These are phyloP conservation scores for Trichoderma arundinaceum DNA, from an alignment of 2,329 filamentous ascomycete genomes.

Conservation along the genomic window DNA sequence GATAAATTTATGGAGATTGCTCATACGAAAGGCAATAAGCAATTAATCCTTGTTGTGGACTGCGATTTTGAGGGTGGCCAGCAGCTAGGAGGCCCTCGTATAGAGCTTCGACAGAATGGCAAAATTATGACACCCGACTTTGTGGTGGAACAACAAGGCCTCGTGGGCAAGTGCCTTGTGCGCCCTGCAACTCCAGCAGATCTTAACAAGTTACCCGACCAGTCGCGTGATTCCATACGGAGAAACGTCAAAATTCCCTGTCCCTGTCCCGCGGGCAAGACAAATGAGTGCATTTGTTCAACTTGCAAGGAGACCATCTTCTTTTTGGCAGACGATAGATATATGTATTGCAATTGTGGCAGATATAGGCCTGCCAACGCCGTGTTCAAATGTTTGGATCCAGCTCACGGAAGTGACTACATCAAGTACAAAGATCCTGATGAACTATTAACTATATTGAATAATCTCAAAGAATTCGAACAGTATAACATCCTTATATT, in stretches of 20 bases:
- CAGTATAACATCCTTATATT: conserved; percentile 53
- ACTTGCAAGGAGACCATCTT: background rate
- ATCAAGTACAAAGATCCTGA: background rate
- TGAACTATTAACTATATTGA: background rate
- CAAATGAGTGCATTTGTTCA: background rate
- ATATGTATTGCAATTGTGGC: background rate
- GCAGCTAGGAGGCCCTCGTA: background rate
- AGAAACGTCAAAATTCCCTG: background rate
- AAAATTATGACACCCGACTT: background rate
- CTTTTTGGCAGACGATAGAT: background rate
- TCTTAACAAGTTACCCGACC: background rate
- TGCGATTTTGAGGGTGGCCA: background rate
- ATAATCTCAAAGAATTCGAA: conserved; percentile 26
- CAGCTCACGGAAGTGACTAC: background rate
- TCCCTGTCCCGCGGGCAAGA: background rate
- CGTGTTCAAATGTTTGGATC: background rate
- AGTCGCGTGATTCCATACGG: background rate
- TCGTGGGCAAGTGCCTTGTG: background rate
- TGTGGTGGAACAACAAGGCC: background rate
- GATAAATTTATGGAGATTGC: background rate
- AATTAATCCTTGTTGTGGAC: background rate
- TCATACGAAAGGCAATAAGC: background rate
- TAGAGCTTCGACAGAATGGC: background rate
- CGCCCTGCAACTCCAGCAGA: background rate
- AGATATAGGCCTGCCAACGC: background rate